phyloP scores from a whole-genome alignment of 1,284 basidiomycete species.

The Singerocomus rubriflavus region DNA sequence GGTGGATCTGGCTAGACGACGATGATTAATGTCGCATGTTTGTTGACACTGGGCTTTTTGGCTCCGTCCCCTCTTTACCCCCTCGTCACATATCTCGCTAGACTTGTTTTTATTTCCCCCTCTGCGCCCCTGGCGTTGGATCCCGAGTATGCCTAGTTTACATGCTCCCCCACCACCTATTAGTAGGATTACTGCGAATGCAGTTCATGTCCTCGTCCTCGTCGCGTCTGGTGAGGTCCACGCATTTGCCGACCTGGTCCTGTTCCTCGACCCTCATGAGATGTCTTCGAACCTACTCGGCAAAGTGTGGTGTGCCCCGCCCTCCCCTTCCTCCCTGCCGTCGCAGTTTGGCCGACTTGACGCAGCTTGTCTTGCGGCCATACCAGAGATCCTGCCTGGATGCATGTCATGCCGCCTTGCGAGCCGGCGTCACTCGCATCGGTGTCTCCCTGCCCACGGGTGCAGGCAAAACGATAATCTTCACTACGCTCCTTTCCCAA shows the following conservation, averaged over 20 bases:
- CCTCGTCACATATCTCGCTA: constrained; percentile 28
- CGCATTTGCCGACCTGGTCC: not conserved
- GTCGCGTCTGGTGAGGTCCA: no score
- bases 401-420: constrained; percentile 74
- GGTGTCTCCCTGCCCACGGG: constrained; percentile 94
- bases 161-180: constrained; percentile 21
- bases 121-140: constrained; percentile 18
- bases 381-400: constrained; percentile 89
- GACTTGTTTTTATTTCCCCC: constrained; percentile 35
- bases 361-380: constrained; percentile 57
- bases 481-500: constrained; percentile 73
- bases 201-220: constrained; percentile 2
- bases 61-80: constrained; percentile 34
- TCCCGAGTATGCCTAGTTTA: constrained; percentile 20
- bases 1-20: constrained; percentile 47
- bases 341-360: constrained; percentile 11
- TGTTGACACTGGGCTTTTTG: constrained; percentile 19
- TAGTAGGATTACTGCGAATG: constrained; percentile 25
- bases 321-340: not conserved
- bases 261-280: constrained; percentile 8
- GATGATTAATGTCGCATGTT: constrained; percentile 3
- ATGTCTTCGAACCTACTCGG: constrained; percentile 4
- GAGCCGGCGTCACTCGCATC: constrained; percentile 64
- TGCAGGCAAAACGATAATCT: constrained; percentile 92
- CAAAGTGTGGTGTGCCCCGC: not conserved